Base-by-base conservation (phyloP, 169 alveolate species). In the Plasmodium cynomolgi region DNA sequence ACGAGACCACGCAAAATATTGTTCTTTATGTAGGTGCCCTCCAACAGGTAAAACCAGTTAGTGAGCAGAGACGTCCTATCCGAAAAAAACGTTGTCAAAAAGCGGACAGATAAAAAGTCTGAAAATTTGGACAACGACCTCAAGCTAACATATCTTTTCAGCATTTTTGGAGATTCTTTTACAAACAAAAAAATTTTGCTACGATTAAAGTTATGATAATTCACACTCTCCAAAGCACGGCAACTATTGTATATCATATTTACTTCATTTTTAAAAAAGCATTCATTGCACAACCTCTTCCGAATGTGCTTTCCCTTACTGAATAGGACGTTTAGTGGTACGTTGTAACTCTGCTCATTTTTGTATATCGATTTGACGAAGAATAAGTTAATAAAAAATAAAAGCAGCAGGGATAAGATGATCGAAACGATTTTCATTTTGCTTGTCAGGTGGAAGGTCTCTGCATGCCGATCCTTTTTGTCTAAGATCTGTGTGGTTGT, bases 241-340 rank as follows among this genome's bases (percentile, higher is more conserved):
- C 94, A 88, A 37, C 94, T 88, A 26, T 88, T 77, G 41, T 73
- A 88, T 58, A 88, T 88, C 73, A 88, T 41, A 26, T 62, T 79
- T 3, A 88, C 81, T 80, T 88, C 94, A 58, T 88, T 88, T 88
- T 79, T 88, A 37, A 79, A 88, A 88, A 88, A 88, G 13, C 94
- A 88, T 29, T 88, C 94, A 88, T 79, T 79, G 33, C 94, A 88
- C 56, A 88, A 15, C 58, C 94, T 79, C 50, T 80, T 88, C 50
- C 94, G 37, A 1, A 88, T 88, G 71, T 80, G 17, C 15, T 77
- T 88, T 17, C 88, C 94, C 39, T 88, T 79, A 26, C 47, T 88
- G 72, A 88, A 88, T 54, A 88, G 34, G n/a, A 79, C 77, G 56
- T 88, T 88, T 6, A 88, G 54, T 6, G 94, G 94, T 5, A 79